phyloP scores from a whole-genome alignment of 2,329 filamentous ascomycete genomes.

The Botrytis hyacinthi region DNA sequence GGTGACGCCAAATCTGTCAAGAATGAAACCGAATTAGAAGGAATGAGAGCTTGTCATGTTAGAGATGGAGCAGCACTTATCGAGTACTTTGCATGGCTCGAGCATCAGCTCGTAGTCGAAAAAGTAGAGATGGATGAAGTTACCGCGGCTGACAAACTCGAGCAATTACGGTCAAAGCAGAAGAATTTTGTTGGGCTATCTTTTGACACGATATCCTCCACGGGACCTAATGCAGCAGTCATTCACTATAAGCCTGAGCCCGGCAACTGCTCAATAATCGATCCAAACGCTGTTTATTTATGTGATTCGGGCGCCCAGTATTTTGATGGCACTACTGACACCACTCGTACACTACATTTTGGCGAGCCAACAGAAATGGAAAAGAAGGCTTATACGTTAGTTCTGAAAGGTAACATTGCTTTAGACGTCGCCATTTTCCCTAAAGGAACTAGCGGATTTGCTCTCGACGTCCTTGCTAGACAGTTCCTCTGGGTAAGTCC shows the following conservation, averaged over 20 bases:
- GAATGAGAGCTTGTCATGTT: constrained; percentile 92
- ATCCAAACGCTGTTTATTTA: constrained; percentile 83
- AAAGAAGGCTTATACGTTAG: constrained; percentile 86
- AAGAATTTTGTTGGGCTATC: constrained; percentile 84
- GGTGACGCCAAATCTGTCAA: constrained; percentile 92
- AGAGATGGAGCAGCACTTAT: constrained; percentile 88
- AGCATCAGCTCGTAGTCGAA: constrained; percentile 77
- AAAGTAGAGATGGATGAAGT: constrained; percentile 80
- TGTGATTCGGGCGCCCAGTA: constrained; percentile 99
- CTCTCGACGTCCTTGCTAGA: constrained; percentile 81
- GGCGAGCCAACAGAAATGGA: constrained; percentile 80
- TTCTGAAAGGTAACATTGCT: constrained; percentile 90
- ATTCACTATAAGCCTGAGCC: constrained; percentile 94
- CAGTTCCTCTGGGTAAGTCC: constrained; percentile 81
- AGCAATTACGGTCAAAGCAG: constrained; percentile 65
- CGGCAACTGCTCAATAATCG: constrained; percentile 77
- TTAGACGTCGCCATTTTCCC: constrained; percentile 86
- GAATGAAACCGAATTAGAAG: constrained; percentile 82
- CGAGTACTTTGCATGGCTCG: constrained; percentile 95
- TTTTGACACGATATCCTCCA: constrained; percentile 95
- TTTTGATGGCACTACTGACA: constrained; percentile 92
- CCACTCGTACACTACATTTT: constrained; percentile 90
- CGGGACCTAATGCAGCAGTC: constrained; percentile 77
- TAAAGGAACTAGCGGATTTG: constrained; percentile 91
- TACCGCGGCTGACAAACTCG: constrained; percentile 85